phyloP scores from a whole-genome alignment of 352 stramenopile species.

The Phytophthora meadii region DNA sequence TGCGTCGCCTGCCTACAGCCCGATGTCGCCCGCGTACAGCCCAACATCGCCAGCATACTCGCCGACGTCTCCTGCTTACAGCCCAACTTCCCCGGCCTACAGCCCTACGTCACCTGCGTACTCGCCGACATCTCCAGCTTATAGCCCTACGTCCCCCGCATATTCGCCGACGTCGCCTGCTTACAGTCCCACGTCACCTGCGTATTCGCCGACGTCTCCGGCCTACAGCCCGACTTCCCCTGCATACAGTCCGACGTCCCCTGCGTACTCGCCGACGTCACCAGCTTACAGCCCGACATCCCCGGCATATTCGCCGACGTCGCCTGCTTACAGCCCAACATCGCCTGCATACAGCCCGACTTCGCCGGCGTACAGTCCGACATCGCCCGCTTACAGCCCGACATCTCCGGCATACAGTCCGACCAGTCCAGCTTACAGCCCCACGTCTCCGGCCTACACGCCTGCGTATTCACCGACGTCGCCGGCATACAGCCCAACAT shows the following conservation, averaged over 20 bases:
- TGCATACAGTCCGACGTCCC: constrained; percentile 75
- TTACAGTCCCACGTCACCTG: constrained; percentile 75
- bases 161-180: constrained; percentile 88
- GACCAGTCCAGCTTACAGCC: constrained; percentile 83
- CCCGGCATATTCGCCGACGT: constrained; percentile 68
- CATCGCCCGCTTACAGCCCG: constrained; percentile 71
- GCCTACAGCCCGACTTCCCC: constrained; percentile 84
- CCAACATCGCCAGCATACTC: constrained; percentile 77
- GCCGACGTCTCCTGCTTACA: constrained; percentile 86
- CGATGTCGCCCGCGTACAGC: constrained; percentile 90
- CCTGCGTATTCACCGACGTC: constrained; percentile 78
- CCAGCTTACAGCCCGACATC: constrained; percentile 73
- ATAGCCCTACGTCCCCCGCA: constrained; percentile 74
- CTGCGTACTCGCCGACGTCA: constrained; percentile 81
- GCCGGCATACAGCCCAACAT: constrained; percentile 68
- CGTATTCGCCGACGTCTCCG: constrained; percentile 76
- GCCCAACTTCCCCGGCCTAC: constrained; percentile 81
- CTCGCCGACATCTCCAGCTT: constrained; percentile 81
- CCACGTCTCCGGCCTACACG: constrained; percentile 87
- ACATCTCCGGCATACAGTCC: constrained; percentile 86
- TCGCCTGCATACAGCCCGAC: constrained; percentile 74
- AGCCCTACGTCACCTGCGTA: constrained; percentile 72
- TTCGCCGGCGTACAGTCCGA: constrained; percentile 70
- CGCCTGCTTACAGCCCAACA: constrained; percentile 69
- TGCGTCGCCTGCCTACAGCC: constrained; percentile 89